Percentiles rank a stretch among this genome's conserved stretches.
Conservation (phyloP, 345 rosid genomes). For the Kandelia obovata region DNA sequence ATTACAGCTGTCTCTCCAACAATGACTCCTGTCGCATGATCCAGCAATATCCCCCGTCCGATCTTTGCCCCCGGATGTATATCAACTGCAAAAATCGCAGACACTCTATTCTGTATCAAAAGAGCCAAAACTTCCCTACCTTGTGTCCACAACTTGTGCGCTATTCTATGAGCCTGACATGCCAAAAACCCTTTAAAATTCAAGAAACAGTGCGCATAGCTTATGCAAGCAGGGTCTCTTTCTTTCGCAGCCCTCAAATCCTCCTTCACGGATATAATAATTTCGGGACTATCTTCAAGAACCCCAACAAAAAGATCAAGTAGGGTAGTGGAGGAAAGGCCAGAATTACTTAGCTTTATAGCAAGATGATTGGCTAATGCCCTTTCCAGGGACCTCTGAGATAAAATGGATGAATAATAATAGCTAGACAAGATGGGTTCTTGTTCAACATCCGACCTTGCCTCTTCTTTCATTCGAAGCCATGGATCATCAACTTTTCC, state of each 20-base stretch:
- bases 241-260: constrained; percentile 69
- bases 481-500: constrained; percentile 41
- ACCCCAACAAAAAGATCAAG: constrained; percentile 59
- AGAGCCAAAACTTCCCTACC: constrained; percentile 56
- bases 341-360: constrained; percentile 55
- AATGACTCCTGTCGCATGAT: constrained; percentile 81
- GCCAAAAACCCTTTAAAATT: constrained; percentile 81
- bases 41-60: constrained; percentile 69
- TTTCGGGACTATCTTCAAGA: constrained; percentile 43
- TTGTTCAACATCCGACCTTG: constrained; percentile 48
- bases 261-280: constrained; percentile 47
- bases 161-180: constrained; percentile 73
- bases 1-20: constrained; percentile 93
- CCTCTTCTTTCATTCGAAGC: constrained; percentile 64
- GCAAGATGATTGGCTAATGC: constrained; percentile 77
- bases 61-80: constrained; percentile 92
- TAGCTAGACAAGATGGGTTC: constrained; percentile 74
- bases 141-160: constrained; percentile 71
- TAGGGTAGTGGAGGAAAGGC: constrained; percentile 52
- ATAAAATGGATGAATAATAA: constrained; percentile 59
- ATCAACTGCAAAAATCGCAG: constrained; percentile 74
- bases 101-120: constrained; percentile 70
- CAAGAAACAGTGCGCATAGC: constrained; percentile 72
- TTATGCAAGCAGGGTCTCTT: constrained; percentile 80
- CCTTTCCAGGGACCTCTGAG: constrained; percentile 51